Conservation (phyloP, 768 basidiomycete genomes). For the Phaeotremella skinneri region DNA sequence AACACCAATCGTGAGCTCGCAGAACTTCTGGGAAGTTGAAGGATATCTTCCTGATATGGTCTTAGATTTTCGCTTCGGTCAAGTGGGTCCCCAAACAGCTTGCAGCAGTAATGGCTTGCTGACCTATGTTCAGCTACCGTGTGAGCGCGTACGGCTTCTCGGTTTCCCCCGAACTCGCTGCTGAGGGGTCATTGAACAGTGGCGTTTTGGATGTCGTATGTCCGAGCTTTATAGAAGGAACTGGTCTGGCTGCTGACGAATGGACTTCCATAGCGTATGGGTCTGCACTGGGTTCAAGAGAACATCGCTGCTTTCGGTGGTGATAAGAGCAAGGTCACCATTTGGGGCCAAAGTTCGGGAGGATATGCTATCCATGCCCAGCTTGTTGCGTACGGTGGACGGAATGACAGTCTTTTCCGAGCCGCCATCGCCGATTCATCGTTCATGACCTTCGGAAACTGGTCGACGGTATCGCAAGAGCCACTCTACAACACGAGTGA, state of each 20-base stretch:
- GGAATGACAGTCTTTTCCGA: neutral
- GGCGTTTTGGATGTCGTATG: neutral
- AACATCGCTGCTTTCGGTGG: conserved; percentile 63
- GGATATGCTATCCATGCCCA: conserved; percentile 1
- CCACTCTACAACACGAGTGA: neutral
- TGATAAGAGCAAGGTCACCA: conserved; percentile 58
- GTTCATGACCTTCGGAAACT: neutral
- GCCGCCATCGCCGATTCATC: neutral
- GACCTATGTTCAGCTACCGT: neutral
- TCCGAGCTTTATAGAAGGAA: too few relatives aligned
- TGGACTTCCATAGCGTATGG: too few relatives aligned
- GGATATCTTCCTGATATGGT: neutral
- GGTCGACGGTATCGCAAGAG: neutral
- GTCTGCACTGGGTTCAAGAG: conserved; percentile 57
- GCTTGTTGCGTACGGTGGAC: neutral
- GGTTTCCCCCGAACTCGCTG: neutral
- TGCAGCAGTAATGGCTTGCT: neutral
- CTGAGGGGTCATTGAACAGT: neutral
- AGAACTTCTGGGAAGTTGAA: neutral
- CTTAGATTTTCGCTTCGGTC: neutral
- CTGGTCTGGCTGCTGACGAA: too few relatives aligned
- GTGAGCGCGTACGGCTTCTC: neutral
- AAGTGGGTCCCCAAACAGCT: neutral
- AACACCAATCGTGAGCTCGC: neutral
- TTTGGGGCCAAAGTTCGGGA: conserved; percentile 58